These are phyloP conservation scores for Termitomyces sp. DNA, from an alignment of 768 basidiomycete species.

Conservation along the genomic window DNA sequence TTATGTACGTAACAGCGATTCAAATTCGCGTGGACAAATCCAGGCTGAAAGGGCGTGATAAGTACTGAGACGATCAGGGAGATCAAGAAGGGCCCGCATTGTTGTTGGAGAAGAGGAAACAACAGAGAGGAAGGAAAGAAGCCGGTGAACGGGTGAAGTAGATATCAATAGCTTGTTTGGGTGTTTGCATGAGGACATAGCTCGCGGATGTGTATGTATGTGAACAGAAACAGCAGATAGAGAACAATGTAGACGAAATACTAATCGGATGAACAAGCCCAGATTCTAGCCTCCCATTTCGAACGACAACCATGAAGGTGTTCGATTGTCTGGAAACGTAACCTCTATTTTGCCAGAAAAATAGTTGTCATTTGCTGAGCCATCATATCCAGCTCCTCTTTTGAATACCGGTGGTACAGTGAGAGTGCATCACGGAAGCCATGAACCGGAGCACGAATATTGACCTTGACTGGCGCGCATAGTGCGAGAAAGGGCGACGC, in stretches of 20 bases:
- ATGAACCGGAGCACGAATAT: neutral
- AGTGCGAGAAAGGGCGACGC: neutral
- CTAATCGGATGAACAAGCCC: neutral
- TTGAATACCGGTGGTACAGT: neutral
- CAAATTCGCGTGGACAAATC: neutral
- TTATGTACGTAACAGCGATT: neutral
- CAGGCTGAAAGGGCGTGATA: neutral
- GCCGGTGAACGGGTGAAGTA: neutral
- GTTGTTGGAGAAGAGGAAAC: neutral
- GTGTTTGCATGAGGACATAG: neutral
- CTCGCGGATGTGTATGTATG: neutral
- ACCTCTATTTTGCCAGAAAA: neutral
- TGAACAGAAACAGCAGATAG: neutral
- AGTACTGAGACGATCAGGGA: neutral
- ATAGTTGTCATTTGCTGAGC: neutral
- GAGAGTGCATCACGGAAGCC: slow-evolving; percentile 10
- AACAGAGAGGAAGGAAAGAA: neutral
- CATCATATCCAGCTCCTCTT: neutral
- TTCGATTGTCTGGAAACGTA: neutral
- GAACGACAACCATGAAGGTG: neutral
- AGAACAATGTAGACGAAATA: neutral
- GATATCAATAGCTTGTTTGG: neutral
- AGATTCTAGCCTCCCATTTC: neutral
- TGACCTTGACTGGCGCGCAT: slow-evolving; percentile 4
- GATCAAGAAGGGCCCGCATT: neutral